Percentiles rank a stretch among this genome's conserved stretches.
Evolutionary conservation across 768 basidiomycete species (phyloP).

Genomic region (Hydnomerulius pinastri): DNA sequence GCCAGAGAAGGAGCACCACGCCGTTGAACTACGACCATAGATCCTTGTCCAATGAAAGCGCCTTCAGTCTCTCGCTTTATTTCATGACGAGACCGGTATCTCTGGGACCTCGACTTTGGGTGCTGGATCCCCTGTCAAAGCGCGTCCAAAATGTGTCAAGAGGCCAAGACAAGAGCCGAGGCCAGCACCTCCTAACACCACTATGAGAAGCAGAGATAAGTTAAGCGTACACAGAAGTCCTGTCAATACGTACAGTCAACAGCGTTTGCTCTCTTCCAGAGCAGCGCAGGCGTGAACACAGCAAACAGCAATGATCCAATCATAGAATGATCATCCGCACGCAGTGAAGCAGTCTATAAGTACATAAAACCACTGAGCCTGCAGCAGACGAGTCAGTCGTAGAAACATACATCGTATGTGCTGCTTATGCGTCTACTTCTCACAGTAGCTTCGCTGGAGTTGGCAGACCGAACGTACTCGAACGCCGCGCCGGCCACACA

Average conservation of each 20-base stretch:
- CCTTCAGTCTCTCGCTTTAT: neutral
- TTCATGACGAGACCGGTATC: constrained; percentile 18
- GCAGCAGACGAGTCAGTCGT: neutral
- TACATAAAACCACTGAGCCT: constrained; percentile 4
- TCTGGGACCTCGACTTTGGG: constrained; percentile 41
- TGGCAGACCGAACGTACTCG: constrained; percentile 62
- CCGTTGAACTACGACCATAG: too few species aligned
- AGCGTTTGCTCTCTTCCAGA: constrained; percentile 68
- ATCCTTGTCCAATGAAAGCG: too few species aligned
- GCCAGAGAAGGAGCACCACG: neutral
- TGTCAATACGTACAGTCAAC: constrained; percentile 54
- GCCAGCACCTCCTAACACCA: constrained; percentile 72
- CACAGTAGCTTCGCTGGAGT: constrained; percentile 51
- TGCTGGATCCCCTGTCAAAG: constrained; percentile 55
- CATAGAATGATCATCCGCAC: constrained; percentile 73
- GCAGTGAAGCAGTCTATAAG: constrained; percentile 53
- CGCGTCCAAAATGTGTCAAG: constrained; percentile 55
- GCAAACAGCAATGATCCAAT: constrained; percentile 69
- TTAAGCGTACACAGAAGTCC: neutral
- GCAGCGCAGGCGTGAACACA: constrained; percentile 64
- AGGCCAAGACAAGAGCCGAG: constrained; percentile 64
- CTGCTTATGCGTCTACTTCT: constrained; percentile 50
- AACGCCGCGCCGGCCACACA: constrained; percentile 52
- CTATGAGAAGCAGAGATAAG: constrained; percentile 35
- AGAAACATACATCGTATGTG: constrained; percentile 56